phyloP scores from a whole-genome alignment of 2,329 filamentous ascomycete genomes.

The Cercospora canescens region DNA sequence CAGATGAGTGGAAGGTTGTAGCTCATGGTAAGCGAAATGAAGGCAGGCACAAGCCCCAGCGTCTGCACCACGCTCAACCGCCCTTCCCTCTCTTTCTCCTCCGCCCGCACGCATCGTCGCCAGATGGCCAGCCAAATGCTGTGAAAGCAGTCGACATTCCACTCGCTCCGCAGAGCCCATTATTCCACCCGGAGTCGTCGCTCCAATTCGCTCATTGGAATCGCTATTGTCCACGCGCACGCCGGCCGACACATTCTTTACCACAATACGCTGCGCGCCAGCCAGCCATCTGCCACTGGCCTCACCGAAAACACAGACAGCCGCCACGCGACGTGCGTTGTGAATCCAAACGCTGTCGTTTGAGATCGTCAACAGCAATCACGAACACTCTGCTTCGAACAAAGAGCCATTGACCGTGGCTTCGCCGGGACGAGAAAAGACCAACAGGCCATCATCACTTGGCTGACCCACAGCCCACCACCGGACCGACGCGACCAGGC shows the following conservation, averaged over 20 bases:
- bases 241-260: constrained; percentile 18
- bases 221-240: constrained; percentile 15
- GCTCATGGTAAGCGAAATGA: constrained; percentile 2
- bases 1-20: constrained; percentile 3
- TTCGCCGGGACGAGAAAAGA: constrained; percentile 23
- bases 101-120: constrained; percentile 1
- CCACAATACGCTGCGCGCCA: constrained; percentile 13
- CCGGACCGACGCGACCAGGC: constrained; percentile 5
- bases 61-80: background rate
- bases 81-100: constrained; percentile 1
- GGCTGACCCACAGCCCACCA: constrained; percentile 17
- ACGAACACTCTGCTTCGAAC: background rate
- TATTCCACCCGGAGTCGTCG: constrained; percentile 20
- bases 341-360: background rate
- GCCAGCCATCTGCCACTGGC: constrained; percentile 12
- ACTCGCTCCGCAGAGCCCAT: constrained; percentile 12
- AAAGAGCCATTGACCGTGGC: constrained; percentile 25
- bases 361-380: background rate
- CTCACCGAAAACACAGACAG: constrained; percentile 6
- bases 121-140: constrained; percentile 14
- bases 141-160: constrained; percentile 13
- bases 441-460: constrained; percentile 12
- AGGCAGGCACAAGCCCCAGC: constrained; percentile 3
- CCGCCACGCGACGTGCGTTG: constrained; percentile 6
- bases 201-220: constrained; percentile 21